Conservation (phyloP, 164 flowering plant genomes). For the Akebia trifoliata region DNA sequence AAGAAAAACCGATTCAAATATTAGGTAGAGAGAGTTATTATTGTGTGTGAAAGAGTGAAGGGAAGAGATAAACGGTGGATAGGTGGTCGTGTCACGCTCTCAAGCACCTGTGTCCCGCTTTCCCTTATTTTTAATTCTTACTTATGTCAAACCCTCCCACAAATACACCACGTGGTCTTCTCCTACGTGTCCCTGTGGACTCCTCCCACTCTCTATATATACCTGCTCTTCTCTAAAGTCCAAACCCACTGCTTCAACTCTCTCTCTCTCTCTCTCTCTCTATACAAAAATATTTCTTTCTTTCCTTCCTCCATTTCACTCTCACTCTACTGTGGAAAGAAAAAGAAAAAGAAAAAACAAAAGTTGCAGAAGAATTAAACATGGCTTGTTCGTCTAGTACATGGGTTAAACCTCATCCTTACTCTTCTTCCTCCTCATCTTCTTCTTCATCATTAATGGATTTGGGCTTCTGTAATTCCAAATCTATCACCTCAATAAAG, state of each 20-base stretch:
- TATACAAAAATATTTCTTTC: neutral
- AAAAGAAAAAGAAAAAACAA: neutral
- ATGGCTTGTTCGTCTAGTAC: conserved; percentile 7
- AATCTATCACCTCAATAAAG: conserved; percentile 10
- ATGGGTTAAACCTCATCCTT: conserved; percentile 8
- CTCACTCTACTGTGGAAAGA: neutral
- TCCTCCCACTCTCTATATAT: conserved; percentile 5
- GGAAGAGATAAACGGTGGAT: neutral
- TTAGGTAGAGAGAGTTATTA: too few species aligned
- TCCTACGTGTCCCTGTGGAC: conserved; percentile 25
- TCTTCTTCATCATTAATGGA: conserved; percentile 6
- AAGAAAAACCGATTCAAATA: too few species aligned
- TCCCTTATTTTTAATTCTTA: conserved; percentile 19
- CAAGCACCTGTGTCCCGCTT: conserved; percentile 15
- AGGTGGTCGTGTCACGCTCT: conserved; percentile 23
- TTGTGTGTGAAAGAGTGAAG: neutral
- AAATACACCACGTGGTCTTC: conserved; percentile 58
- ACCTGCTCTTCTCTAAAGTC: conserved; percentile 5
- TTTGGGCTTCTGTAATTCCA: too few species aligned
- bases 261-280: conserved; percentile 4
- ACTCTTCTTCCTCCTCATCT: conserved; percentile 1
- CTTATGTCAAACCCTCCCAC: conserved; percentile 21
- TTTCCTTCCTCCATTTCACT: too few species aligned
- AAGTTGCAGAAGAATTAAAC: neutral
- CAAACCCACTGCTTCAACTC: neutral